Conservation (phyloP, 139 green algal species). For the Coelastrella sp. region DNA sequence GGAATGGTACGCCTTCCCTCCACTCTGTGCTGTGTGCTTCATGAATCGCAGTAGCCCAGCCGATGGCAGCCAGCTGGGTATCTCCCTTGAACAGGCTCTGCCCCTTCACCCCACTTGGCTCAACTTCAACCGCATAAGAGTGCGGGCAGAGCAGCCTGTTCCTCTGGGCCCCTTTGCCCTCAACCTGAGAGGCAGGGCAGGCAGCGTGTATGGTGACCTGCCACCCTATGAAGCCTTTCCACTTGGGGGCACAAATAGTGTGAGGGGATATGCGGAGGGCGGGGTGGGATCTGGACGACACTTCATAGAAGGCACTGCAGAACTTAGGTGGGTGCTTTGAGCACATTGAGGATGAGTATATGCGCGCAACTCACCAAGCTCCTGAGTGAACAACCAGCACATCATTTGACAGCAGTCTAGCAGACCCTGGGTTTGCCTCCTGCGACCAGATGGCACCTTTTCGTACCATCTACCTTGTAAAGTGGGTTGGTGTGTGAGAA, state of each 20-base stretch:
- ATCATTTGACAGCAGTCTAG: no score
- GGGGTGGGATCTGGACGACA: conserved; percentile 89
- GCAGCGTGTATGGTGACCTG: conserved; percentile 88
- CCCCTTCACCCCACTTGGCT: conserved; percentile 84
- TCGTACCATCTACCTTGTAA: no score
- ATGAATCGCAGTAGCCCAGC: conserved; percentile 31
- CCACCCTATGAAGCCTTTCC: conserved; percentile 98
- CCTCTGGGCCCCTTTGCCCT: conserved; percentile 64
- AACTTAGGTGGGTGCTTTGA: conserved; percentile 82
- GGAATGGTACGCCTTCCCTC: no score
- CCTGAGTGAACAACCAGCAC: no score
- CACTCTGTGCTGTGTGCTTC: no score
- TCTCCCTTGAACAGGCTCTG: conserved; percentile 81
- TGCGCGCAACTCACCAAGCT: no score
- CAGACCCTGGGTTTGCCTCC: no score
- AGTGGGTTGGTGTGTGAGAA: no score
- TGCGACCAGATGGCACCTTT: no score
- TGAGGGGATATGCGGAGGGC: conserved; percentile 93
- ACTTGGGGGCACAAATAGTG: conserved; percentile 92
- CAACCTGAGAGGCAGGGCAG: conserved; percentile 67
- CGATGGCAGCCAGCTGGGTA: conserved; percentile 68
- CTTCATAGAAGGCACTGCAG: conserved; percentile 82
- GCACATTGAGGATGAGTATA: no score
- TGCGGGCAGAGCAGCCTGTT: conserved; percentile 73
- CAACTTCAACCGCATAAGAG: conserved; percentile 79